Conservation (phyloP, 345 rosid genomes). For the Aethionema arabicum region DNA sequence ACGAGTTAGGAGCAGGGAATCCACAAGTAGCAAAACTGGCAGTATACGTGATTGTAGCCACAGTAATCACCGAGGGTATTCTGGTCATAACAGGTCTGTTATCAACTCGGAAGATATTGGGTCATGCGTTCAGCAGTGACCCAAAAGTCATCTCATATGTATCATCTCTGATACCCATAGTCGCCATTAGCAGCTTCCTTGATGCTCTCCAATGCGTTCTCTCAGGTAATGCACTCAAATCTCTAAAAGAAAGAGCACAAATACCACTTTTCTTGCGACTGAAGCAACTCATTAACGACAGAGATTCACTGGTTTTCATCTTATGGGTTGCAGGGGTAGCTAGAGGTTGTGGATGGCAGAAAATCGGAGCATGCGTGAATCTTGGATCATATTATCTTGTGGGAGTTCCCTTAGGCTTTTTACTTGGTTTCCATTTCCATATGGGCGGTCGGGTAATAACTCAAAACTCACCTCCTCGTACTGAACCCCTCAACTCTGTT, state of each 20-base stretch:
- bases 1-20: no score
- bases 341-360: constrained; percentile 48
- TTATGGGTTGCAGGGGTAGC: constrained; percentile 33
- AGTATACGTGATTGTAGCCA: constrained; percentile 35
- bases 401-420: constrained; percentile 31
- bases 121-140: constrained; percentile 47
- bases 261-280: no score
- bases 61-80: constrained; percentile 41
- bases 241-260: no score
- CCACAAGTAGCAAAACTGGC: constrained; percentile 46
- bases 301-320: no score
- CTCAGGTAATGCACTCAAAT: constrained; percentile 42
- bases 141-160: constrained; percentile 40
- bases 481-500: no score
- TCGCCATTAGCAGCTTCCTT: constrained; percentile 49
- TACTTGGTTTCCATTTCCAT: background rate
- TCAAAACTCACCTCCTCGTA: no score
- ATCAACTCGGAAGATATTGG: constrained; percentile 45
- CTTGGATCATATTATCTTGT: constrained; percentile 40
- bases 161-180: constrained; percentile 43
- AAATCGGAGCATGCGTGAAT: constrained; percentile 36
- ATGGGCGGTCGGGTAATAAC: background rate
- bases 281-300: no score
- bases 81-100: constrained; percentile 38
- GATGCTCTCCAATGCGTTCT: constrained; percentile 60